These are phyloP conservation scores for Corniculantispora saksenae DNA, from an alignment of 2,329 filamentous ascomycete genomes.

Conservation along the genomic window DNA sequence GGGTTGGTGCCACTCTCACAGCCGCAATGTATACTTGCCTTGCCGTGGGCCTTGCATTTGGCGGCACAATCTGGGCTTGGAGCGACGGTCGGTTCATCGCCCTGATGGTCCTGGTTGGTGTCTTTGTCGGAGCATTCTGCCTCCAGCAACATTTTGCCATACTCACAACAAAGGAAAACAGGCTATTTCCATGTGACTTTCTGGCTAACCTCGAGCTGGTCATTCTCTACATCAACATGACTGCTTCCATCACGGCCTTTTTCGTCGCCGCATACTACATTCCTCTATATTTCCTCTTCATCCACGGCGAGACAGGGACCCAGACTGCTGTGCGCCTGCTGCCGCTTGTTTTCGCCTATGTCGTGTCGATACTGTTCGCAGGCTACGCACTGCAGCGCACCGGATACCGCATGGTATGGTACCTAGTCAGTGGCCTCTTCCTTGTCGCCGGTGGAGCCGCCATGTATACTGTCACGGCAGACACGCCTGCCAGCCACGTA, in stretches of 20 bases:
- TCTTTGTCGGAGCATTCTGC: slow-evolving; percentile 35
- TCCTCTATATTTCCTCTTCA: slow-evolving; percentile 25
- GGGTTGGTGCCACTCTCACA: slow-evolving; percentile 41
- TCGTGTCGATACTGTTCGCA: slow-evolving; percentile 20
- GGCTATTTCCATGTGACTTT: slow-evolving; percentile 33
- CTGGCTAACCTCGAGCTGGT: slow-evolving; percentile 28
- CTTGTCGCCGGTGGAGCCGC: slow-evolving; percentile 18
- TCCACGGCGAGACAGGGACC: slow-evolving; percentile 24
- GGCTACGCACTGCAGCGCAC: slow-evolving; percentile 22
- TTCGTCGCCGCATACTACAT: slow-evolving; percentile 24
- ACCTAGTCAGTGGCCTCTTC: slow-evolving; percentile 18
- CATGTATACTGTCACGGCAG: slow-evolving; percentile 18
- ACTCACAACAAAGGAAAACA: slow-evolving; percentile 34
- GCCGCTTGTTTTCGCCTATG: slow-evolving; percentile 25
- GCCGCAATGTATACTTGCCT: slow-evolving; percentile 38
- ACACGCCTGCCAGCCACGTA: slow-evolving; percentile 22
- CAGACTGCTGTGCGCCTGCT: slow-evolving; percentile 24
- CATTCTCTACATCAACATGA: slow-evolving; percentile 23
- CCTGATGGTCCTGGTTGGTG: slow-evolving; percentile 43
- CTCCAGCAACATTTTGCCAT: slow-evolving; percentile 43
- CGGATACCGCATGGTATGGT: slow-evolving; percentile 20
- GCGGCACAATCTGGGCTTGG: slow-evolving; percentile 49
- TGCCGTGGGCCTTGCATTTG: slow-evolving; percentile 50
- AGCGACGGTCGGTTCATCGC: slow-evolving; percentile 43
- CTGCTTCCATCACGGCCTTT: slow-evolving; percentile 18